These are phyloP conservation scores for Somion occarium DNA, from an alignment of 1,284 basidiomycete species.

Conservation along the genomic window DNA sequence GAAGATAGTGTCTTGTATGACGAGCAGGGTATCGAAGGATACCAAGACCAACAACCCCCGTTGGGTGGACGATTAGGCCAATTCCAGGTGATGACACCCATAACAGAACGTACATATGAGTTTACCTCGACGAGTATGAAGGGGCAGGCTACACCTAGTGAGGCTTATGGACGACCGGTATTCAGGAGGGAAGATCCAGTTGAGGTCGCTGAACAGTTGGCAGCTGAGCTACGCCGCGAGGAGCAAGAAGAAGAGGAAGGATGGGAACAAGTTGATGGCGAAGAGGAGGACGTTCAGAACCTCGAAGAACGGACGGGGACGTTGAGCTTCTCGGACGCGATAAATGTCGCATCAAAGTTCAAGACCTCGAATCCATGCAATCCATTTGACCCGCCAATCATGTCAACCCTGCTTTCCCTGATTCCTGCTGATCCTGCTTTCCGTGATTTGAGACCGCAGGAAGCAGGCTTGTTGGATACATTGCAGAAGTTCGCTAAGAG, in stretches of 20 bases:
- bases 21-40: conserved; percentile 34
- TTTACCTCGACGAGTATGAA: conserved; percentile 63
- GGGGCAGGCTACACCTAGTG: conserved; percentile 38
- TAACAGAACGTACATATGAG: conserved; percentile 89
- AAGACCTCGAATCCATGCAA: conserved; percentile 85
- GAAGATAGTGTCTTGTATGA: conserved; percentile 19
- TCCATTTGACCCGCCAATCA: conserved; percentile 71
- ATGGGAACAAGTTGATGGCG: conserved; percentile 25
- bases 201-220: conserved; percentile 20
- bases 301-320: conserved; percentile 54
- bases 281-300: conserved; percentile 19
- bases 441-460: conserved; percentile 52
- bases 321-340: conserved; percentile 58
- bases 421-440: conserved; percentile 64
- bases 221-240: conserved; percentile 10
- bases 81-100: conserved; percentile 91
- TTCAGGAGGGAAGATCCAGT: conserved; percentile 17
- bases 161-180: conserved; percentile 18
- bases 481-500: conserved; percentile 65
- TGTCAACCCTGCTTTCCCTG: conserved; percentile 64
- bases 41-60: conserved; percentile 43
- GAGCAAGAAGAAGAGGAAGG: conserved; percentile 10
- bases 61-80: conserved; percentile 70
- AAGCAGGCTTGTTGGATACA: conserved; percentile 57
- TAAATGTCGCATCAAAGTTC: conserved; percentile 58